Conservation (phyloP, 2,329 filamentous ascomycete species). For the Aureobasidium uvarum region DNA sequence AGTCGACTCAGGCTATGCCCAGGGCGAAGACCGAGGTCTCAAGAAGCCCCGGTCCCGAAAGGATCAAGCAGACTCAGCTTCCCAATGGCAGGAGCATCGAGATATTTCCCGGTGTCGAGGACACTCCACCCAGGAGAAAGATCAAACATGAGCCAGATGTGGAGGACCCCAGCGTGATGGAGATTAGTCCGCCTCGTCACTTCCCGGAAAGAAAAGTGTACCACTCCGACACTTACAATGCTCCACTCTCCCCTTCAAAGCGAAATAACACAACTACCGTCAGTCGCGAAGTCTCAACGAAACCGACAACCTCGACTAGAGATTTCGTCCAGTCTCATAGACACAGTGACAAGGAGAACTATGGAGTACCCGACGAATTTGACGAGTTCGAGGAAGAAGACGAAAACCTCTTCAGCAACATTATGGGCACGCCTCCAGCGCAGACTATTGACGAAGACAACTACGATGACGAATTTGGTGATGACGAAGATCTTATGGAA, state of each 20-base stretch:
- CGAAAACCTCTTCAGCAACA: conserved; percentile 39
- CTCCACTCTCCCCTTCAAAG: not conserved
- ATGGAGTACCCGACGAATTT: conserved; percentile 26
- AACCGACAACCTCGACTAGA: conserved; percentile 4
- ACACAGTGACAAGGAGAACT: conserved; percentile 19
- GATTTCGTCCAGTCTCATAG: not conserved
- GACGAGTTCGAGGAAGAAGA: conserved; percentile 33
- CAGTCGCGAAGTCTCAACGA: conserved; percentile 2
- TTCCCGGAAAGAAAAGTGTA: not conserved
- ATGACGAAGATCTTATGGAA: conserved; percentile 44
- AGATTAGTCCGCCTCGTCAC: conserved; percentile 20
- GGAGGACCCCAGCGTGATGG: conserved; percentile 23
- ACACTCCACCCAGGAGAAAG: conserved; percentile 27
- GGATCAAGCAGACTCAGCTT: conserved; percentile 38
- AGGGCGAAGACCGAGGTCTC: not conserved
- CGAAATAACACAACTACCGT: not conserved
- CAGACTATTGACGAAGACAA: conserved; percentile 32
- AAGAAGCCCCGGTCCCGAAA: conserved; percentile 33
- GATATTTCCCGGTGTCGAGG: conserved; percentile 29
- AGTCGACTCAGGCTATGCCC: conserved; percentile 34
- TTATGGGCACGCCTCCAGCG: conserved; percentile 42
- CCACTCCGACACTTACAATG: not conserved
- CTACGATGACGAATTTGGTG: conserved; percentile 39
- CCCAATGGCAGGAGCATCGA: conserved; percentile 5
- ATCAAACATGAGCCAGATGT: conserved; percentile 13